Conservation (phyloP, 768 basidiomycete genomes). For the Cystobasidium tubakii region DNA sequence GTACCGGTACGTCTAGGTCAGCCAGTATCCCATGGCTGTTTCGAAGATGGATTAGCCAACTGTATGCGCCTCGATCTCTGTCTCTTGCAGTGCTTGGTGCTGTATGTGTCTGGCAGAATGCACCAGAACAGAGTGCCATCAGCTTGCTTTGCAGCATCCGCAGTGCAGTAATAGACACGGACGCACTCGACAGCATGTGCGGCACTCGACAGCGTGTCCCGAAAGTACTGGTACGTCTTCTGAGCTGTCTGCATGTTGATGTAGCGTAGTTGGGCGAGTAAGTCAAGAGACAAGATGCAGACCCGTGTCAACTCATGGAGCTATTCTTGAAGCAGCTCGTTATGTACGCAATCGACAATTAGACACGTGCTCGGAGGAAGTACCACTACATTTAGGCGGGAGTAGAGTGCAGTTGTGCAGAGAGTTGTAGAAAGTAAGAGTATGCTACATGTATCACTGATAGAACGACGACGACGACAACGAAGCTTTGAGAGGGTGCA, state of each 20-base stretch:
- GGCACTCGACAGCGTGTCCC: background rate
- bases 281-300: too few relatives aligned
- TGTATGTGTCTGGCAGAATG: background rate
- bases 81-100: background rate
- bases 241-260: conserved; percentile 1
- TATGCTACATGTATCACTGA: too few relatives aligned
- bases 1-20: background rate
- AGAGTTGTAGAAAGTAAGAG: too few relatives aligned
- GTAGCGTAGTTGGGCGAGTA: background rate
- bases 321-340: too few relatives aligned
- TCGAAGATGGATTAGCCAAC: background rate
- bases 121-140: background rate
- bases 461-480: too few relatives aligned
- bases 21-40: background rate
- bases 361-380: too few relatives aligned
- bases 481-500: too few relatives aligned
- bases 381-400: too few relatives aligned
- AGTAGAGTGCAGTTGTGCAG: too few relatives aligned
- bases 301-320: too few relatives aligned
- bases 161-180: too few relatives aligned
- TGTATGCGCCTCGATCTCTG: background rate
- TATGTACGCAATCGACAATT: too few relatives aligned
- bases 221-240: conserved; percentile 13
- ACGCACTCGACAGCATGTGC: conserved; percentile 3
- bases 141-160: background rate